A percentile compares a stretch with the other conserved stretches of the same genome.
These are phyloP conservation scores for Xenosphaeropsis pyriputrescens DNA, from an alignment of 2,329 filamentous ascomycete species.

Conservation along the genomic window DNA sequence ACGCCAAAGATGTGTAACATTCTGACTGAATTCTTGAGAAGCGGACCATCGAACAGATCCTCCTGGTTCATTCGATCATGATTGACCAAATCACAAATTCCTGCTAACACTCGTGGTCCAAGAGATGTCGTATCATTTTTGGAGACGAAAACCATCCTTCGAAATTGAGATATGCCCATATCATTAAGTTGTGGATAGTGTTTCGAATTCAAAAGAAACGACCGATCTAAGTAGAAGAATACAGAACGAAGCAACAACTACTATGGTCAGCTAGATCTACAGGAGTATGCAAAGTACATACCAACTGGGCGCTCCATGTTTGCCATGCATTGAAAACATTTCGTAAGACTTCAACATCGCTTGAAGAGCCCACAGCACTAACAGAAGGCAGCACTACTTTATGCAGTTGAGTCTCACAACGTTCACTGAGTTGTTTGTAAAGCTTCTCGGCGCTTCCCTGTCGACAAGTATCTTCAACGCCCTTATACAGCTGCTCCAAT, in stretches of 20 bases:
- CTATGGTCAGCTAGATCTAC: conserved; percentile 3
- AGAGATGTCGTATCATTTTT: conserved; percentile 14
- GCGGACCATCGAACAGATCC: conserved; percentile 38
- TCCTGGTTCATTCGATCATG: conserved; percentile 48
- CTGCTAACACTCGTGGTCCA: conserved; percentile 28
- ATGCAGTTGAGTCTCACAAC: conserved; percentile 55
- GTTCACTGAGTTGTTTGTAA: conserved; percentile 47
- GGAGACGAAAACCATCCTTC: conserved; percentile 32
- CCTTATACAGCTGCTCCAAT: conserved; percentile 80
- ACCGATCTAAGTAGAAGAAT: conserved; percentile 88
- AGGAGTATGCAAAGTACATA: conserved; percentile 23
- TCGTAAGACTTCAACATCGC: conserved; percentile 49
- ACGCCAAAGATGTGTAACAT: conserved; percentile 78
- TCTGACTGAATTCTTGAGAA: conserved; percentile 63
- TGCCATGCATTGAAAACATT: conserved; percentile 48
- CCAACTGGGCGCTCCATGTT: conserved; percentile 64
- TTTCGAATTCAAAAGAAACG: conserved; percentile 66
- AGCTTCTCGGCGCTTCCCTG: conserved; percentile 57
- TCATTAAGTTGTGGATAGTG: conserved; percentile 63
- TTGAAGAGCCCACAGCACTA: conserved; percentile 30
- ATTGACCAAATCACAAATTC: conserved; percentile 64
- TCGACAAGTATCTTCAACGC: conserved; percentile 82
- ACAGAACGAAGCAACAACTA: conserved; percentile 69
- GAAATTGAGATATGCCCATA: conserved; percentile 64
- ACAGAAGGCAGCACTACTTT: conserved; percentile 40